phyloP scores from a whole-genome alignment of 805 yeast genomes.

The Ogataea ramenticola region DNA sequence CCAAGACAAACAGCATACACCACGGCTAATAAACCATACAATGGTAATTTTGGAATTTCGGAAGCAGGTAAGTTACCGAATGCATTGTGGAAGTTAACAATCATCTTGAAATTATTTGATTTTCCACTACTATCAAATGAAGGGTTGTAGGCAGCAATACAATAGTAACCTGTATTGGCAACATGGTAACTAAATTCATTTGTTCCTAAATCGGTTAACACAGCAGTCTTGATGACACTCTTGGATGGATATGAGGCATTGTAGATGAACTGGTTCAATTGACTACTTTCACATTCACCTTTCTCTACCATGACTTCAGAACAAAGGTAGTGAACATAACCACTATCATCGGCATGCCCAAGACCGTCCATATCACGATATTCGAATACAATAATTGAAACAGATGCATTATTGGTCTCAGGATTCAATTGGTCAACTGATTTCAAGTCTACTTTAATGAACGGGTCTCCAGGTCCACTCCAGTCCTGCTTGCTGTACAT shows the following conservation, averaged over 20 bases:
- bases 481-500: constrained; percentile 83
- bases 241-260: constrained; percentile 31
- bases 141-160: constrained; percentile 66
- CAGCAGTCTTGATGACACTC: constrained; percentile 50
- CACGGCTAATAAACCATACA: constrained; percentile 79
- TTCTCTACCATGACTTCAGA: constrained; percentile 55
- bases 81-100: constrained; percentile 83
- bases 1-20: constrained; percentile 76
- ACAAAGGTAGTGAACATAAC: constrained; percentile 59
- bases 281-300: constrained; percentile 45
- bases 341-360: constrained; percentile 44
- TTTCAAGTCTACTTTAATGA: constrained; percentile 41
- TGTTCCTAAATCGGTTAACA: constrained; percentile 49
- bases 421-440: constrained; percentile 23
- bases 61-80: constrained; percentile 85
- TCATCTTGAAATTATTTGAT: constrained; percentile 45
- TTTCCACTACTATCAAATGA: constrained; percentile 16
- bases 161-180: constrained; percentile 80
- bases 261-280: constrained; percentile 60
- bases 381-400: constrained; percentile 76
- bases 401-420: constrained; percentile 32
- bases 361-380: constrained; percentile 66
- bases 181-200: constrained; percentile 59
- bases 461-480: constrained; percentile 72
- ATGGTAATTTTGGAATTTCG: constrained; percentile 85